phyloP scores from a whole-genome alignment of 2,329 filamentous ascomycete genomes.

The Penicillium polonicum region DNA sequence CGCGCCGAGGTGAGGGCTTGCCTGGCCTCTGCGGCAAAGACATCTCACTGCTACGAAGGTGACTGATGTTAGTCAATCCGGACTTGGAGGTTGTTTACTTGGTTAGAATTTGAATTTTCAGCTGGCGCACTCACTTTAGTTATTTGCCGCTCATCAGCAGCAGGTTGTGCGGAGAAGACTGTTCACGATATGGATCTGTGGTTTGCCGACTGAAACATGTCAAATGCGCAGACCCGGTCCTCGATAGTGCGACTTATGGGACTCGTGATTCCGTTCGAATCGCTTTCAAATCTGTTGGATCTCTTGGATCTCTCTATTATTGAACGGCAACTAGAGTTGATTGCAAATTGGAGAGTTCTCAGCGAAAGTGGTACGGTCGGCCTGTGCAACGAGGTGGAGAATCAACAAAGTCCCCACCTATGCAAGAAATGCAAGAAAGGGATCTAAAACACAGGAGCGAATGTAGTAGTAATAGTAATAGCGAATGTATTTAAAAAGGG shows the following conservation, averaged over 20 bases:
- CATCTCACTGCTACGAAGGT: constrained; percentile 33
- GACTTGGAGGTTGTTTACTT: neutral
- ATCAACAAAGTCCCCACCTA: constrained; percentile 23
- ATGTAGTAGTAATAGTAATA: neutral
- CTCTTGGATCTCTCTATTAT: neutral
- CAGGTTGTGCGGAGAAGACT: neutral
- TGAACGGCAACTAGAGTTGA: neutral
- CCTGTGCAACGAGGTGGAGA: constrained; percentile 27
- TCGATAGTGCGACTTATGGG: neutral
- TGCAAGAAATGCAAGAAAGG: neutral
- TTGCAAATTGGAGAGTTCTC: neutral
- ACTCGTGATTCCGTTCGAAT: neutral
- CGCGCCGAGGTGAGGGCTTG: constrained; percentile 59
- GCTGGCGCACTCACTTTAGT: constrained; percentile 12
- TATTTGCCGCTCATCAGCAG: constrained; percentile 10
- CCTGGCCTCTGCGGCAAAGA: constrained; percentile 62
- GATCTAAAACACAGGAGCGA: constrained; percentile 2
- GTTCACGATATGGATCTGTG: constrained; percentile 1
- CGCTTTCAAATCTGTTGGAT: neutral
- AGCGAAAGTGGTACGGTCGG: constrained; percentile 16
- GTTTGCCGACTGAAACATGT: constrained; percentile 13
- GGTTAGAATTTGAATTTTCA: neutral
- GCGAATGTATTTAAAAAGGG: neutral
- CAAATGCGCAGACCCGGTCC: constrained; percentile 3
- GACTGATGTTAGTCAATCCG: neutral